A percentile compares a stretch with the other conserved stretches of the same genome.
These are phyloP conservation scores for Kodamaea sp. DNA, from an alignment of 1,139 yeast species.

Conservation along the genomic window DNA sequence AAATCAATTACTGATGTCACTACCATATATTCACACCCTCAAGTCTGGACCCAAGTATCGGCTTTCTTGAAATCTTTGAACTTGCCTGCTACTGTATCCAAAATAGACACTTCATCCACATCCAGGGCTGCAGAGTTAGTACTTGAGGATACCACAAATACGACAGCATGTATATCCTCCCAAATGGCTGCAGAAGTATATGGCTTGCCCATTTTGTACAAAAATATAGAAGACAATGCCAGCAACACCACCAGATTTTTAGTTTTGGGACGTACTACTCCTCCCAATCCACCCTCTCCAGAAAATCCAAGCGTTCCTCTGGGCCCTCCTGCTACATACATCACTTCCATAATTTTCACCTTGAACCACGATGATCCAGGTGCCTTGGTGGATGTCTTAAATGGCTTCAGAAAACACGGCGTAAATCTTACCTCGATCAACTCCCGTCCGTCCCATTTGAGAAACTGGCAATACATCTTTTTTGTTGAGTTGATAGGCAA, in stretches of 20 bases:
- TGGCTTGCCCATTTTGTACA: conserved; percentile 54
- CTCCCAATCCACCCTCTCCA: conserved; percentile 10
- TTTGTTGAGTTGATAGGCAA: conserved; percentile 64
- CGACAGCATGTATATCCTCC: conserved; percentile 49
- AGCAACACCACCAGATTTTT: conserved; percentile 86
- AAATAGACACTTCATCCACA: conserved; percentile 73
- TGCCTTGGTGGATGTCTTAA: conserved; percentile 67
- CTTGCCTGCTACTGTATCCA: conserved; percentile 37
- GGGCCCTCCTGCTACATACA: conserved; percentile 8
- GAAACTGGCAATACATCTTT: conserved; percentile 83
- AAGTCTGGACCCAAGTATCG: conserved; percentile 93
- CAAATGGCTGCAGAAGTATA: conserved; percentile 65
- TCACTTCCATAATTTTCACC: conserved; percentile 66
- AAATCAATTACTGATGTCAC: conserved; percentile 44
- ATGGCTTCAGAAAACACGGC: conserved; percentile 55
- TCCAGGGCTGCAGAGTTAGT: conserved; percentile 80
- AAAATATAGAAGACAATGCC: conserved; percentile 66
- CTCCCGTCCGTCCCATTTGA: conserved; percentile 66
- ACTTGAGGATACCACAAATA: conserved; percentile 35
- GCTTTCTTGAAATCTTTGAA: conserved; percentile 45
- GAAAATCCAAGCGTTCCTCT: neutral
- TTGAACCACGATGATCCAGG: conserved; percentile 73
- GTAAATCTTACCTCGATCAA: conserved; percentile 71
- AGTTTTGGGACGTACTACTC: conserved; percentile 48
- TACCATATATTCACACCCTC: conserved; percentile 87